phyloP scores from a whole-genome alignment of 2,329 filamentous ascomycete species.

The Exophiala bonariae region DNA sequence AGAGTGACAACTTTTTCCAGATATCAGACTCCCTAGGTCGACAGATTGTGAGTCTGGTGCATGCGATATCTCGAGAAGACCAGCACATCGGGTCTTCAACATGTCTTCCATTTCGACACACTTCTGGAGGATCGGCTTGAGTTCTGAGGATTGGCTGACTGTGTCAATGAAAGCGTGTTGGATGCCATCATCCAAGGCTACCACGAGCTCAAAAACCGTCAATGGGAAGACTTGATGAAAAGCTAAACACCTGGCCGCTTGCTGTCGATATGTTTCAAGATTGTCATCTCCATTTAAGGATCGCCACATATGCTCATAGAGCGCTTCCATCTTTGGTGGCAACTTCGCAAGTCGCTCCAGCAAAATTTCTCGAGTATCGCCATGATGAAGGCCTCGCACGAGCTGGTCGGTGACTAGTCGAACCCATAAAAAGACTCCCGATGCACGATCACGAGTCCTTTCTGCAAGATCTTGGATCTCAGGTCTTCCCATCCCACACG shows the following conservation, averaged over 20 bases:
- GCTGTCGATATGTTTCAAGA: constrained; percentile 2
- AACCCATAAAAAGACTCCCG: constrained; percentile 16
- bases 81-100: constrained; percentile 5
- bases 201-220: background rate
- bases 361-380: background rate
- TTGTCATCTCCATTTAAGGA: constrained; percentile 4
- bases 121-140: background rate
- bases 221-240: background rate
- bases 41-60: too few relatives aligned
- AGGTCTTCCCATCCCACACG: background rate
- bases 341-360: background rate
- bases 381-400: constrained; percentile 1
- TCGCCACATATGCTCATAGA: constrained; percentile 9
- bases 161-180: background rate
- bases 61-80: constrained; percentile 8
- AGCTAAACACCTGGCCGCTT: constrained; percentile 4
- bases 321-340: constrained; percentile 3
- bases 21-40: too few relatives aligned
- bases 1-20: too few relatives aligned
- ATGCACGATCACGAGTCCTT: background rate
- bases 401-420: constrained; percentile 4
- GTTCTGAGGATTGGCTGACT: background rate
- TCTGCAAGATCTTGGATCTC: background rate
- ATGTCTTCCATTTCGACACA: background rate
- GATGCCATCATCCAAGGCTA: background rate